phyloP scores from a whole-genome alignment of 768 basidiomycete genomes.

The Pholiota microspora region DNA sequence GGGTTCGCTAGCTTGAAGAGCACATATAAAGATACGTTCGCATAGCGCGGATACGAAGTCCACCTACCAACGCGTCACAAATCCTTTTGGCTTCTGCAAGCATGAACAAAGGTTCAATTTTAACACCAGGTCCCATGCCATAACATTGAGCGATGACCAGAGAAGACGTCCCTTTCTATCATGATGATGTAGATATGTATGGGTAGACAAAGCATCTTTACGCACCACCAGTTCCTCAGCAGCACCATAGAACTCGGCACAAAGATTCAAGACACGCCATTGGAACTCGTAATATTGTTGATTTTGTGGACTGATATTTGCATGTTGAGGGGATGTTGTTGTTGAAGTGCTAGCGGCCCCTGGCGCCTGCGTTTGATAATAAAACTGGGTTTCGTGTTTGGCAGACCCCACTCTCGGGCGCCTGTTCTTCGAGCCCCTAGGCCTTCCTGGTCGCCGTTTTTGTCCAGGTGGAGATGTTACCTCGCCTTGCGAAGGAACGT shows the following conservation, averaged over 20 bases:
- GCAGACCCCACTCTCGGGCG: conserved; percentile 37
- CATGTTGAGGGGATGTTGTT: conserved; percentile 37
- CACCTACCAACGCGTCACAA: conserved; percentile 70
- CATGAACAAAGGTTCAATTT: conserved; percentile 73
- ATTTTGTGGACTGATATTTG: conserved; percentile 59
- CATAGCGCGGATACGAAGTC: background rate
- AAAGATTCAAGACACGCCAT: conserved; percentile 78
- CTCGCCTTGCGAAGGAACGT: conserved; percentile 24
- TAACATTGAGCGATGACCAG: conserved; percentile 80
- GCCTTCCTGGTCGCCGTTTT: conserved; percentile 77
- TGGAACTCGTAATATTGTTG: conserved; percentile 85
- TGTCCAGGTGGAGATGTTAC: conserved; percentile 36
- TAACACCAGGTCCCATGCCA: conserved; percentile 64
- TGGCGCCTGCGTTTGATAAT: conserved; percentile 37
- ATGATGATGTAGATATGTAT: conserved; percentile 9
- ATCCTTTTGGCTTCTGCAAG: conserved; percentile 74
- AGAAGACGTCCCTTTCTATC: conserved; percentile 58
- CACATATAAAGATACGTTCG: conserved; percentile 9
- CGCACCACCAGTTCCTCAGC: conserved; percentile 82
- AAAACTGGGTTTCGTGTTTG: conserved; percentile 41
- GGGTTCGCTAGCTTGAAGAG: conserved; percentile 68
- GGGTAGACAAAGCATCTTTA: conserved; percentile 17
- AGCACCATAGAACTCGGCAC: conserved; percentile 83
- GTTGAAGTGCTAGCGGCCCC: conserved; percentile 24
- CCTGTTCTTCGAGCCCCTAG: conserved; percentile 77